phyloP scores from a whole-genome alignment of 306 rosid genomes.

The Styphnolobium japonicum region DNA sequence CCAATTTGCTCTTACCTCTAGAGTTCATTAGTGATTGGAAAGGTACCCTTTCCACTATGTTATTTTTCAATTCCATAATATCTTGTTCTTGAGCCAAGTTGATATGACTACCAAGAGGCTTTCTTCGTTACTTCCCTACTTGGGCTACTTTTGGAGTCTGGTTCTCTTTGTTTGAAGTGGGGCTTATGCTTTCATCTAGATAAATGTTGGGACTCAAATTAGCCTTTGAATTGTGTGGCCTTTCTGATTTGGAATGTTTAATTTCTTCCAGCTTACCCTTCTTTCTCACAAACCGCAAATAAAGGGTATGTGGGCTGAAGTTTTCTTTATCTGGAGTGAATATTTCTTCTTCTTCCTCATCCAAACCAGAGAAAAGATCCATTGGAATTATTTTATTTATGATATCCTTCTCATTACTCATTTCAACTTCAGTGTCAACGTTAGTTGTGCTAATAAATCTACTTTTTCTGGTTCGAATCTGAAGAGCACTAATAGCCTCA shows the following conservation, averaged over 20 bases:
- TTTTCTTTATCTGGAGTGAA: slow-evolving; percentile 70
- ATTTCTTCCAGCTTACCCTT: slow-evolving; percentile 44
- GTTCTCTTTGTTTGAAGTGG: slow-evolving; percentile 49
- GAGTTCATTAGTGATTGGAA: slow-evolving; percentile 49
- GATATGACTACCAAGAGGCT: slow-evolving; percentile 25
- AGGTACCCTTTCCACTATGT: slow-evolving; percentile 48
- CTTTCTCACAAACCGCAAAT: slow-evolving; percentile 41
- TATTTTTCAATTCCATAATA: slow-evolving; percentile 22
- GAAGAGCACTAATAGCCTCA: slow-evolving; percentile 59
- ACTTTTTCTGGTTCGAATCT: slow-evolving; percentile 40
- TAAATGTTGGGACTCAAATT: slow-evolving; percentile 27
- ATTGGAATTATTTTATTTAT: slow-evolving; percentile 20
- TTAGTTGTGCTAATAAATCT: slow-evolving; percentile 20
- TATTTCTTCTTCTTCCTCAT: slow-evolving; percentile 50
- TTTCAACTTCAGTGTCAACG: slow-evolving; percentile 28
- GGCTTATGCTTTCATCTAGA: slow-evolving; percentile 30
- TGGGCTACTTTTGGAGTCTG: slow-evolving; percentile 37
- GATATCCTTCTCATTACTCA: slow-evolving; percentile 24
- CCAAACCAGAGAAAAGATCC: slow-evolving; percentile 34
- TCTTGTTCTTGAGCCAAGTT: slow-evolving; percentile 36
- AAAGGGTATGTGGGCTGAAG: slow-evolving; percentile 53
- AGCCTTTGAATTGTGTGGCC: slow-evolving; percentile 32
- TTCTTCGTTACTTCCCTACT: slow-evolving; percentile 36
- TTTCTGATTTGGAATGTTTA: slow-evolving; percentile 33
- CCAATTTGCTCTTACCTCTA: slow-evolving; percentile 33